phyloP scores from a whole-genome alignment of 192 early-diverging fungal genomes.

The Coemansia sp. region DNA sequence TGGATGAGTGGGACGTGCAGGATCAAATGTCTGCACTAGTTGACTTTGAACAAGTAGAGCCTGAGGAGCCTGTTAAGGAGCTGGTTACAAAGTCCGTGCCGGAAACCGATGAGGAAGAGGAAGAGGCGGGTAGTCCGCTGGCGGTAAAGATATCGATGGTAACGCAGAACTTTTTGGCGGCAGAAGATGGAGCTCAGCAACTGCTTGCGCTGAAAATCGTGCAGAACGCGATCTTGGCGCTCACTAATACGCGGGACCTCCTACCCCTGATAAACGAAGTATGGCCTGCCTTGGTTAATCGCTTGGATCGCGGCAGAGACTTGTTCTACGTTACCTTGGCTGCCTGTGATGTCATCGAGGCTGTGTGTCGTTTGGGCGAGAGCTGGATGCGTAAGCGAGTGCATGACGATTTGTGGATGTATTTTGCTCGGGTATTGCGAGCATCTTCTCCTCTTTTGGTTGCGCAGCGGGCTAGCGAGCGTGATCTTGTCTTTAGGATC shows the following conservation, averaged over 20 bases:
- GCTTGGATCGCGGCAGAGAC: conserved; percentile 17
- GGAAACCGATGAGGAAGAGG: not conserved
- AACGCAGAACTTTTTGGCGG: conserved; percentile 26
- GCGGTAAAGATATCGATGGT: conserved; percentile 42
- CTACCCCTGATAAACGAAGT: conserved; percentile 43
- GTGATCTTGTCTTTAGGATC: conserved; percentile 10
- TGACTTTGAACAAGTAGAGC: not conserved
- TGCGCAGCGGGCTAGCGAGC: conserved; percentile 6
- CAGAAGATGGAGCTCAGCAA: conserved; percentile 27
- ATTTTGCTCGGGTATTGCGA: conserved; percentile 10
- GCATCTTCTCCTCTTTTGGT: not conserved
- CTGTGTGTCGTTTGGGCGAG: conserved; percentile 26
- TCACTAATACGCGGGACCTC: conserved; percentile 26
- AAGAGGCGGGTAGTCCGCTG: conserved; percentile 22
- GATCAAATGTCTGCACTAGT: conserved; percentile 16
- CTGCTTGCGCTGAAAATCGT: conserved; percentile 44
- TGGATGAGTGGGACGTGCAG: conserved; percentile 16
- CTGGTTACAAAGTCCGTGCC: not conserved
- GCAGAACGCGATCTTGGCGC: conserved; percentile 25
- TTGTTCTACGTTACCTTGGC: conserved; percentile 29
- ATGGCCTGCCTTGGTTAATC: conserved; percentile 34
- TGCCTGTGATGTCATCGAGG: conserved; percentile 38
- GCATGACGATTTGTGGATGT: conserved; percentile 39
- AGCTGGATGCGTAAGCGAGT: conserved; percentile 46
- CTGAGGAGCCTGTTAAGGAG: not conserved